These are phyloP conservation scores for Otatea glauca DNA, from an alignment of 176 grass and related monocot genomes.

Conservation along the genomic window DNA sequence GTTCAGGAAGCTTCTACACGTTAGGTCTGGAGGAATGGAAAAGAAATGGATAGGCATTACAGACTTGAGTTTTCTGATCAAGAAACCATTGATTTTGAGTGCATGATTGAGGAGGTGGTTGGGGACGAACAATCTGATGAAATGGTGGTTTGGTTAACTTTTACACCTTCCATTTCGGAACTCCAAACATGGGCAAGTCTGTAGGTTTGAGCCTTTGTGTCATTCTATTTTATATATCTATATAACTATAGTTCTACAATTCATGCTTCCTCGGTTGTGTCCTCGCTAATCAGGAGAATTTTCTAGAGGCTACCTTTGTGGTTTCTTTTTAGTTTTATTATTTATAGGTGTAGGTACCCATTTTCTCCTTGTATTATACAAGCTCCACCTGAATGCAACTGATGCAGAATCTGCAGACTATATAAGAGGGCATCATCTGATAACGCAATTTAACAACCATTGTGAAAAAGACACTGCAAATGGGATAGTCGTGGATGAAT, in stretches of 20 bases:
- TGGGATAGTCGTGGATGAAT: neutral
- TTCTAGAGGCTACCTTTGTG: neutral
- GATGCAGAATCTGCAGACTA: slow-evolving; percentile 1
- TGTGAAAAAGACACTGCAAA: slow-evolving; percentile 34
- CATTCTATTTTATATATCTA: neutral
- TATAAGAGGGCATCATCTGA: slow-evolving; percentile 16
- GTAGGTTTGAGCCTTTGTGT: neutral
- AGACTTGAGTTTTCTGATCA: neutral
- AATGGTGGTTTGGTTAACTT: neutral
- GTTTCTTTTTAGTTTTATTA: neutral
- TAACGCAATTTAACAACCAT: slow-evolving; percentile 39
- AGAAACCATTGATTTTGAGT: neutral
- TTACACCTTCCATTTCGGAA: neutral
- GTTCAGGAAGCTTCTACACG: neutral
- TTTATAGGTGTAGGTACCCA: neutral
- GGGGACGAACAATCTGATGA: neutral
- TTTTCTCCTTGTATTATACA: slow-evolving; percentile 5
- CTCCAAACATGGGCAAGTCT: neutral
- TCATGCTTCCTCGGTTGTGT: neutral
- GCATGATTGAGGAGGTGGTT: neutral
- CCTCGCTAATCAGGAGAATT: neutral
- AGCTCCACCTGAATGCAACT: slow-evolving; percentile 1
- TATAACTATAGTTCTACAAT: neutral
- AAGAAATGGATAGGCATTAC: neutral
- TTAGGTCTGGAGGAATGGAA: neutral